phyloP scores from a whole-genome alignment of 1,139 yeast genomes.

The Geotrichum klebahnii region DNA sequence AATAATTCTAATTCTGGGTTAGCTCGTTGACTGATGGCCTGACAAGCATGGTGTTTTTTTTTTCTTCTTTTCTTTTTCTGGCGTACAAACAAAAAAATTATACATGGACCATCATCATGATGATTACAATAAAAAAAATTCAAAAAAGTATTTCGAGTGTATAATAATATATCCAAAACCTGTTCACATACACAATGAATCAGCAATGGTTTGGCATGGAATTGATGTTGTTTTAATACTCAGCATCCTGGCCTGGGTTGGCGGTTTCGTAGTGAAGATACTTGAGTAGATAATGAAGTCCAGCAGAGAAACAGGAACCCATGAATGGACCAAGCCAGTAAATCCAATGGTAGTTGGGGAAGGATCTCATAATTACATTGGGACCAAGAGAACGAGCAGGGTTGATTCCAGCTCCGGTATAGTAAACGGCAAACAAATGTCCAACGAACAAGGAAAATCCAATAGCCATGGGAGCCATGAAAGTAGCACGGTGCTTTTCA shows the following conservation, averaged over 20 bases:
- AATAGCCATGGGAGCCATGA: slow-evolving; percentile 77
- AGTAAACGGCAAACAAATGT: slow-evolving; percentile 75
- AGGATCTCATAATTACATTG: slow-evolving; percentile 61
- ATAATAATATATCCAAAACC: too few relatives aligned
- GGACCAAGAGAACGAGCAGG: slow-evolving; percentile 92
- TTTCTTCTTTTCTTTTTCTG: too few relatives aligned
- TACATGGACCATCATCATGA: too few relatives aligned
- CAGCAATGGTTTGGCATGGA: too few relatives aligned
- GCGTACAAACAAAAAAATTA: too few relatives aligned
- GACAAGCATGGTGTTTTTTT: too few relatives aligned
- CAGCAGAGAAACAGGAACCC: slow-evolving; percentile 65
- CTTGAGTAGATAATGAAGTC: slow-evolving; percentile 64
- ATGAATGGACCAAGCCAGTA: slow-evolving; percentile 85
- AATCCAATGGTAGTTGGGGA: slow-evolving; percentile 86
- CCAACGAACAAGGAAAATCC: slow-evolving; percentile 80
- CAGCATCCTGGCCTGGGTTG: slow-evolving; percentile 67
- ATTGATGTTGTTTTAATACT: slow-evolving; percentile 27
- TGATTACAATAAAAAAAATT: too few relatives aligned
- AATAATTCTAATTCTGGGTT: too few relatives aligned
- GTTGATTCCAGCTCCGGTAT: slow-evolving; percentile 88
- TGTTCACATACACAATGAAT: too few relatives aligned
- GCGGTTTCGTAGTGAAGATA: slow-evolving; percentile 64
- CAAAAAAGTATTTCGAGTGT: too few relatives aligned
- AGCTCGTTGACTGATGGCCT: too few relatives aligned
- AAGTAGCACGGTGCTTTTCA: slow-evolving; percentile 72